phyloP scores from a whole-genome alignment of 2,329 filamentous ascomycete species.

The Pseudocercospora fuligena region DNA sequence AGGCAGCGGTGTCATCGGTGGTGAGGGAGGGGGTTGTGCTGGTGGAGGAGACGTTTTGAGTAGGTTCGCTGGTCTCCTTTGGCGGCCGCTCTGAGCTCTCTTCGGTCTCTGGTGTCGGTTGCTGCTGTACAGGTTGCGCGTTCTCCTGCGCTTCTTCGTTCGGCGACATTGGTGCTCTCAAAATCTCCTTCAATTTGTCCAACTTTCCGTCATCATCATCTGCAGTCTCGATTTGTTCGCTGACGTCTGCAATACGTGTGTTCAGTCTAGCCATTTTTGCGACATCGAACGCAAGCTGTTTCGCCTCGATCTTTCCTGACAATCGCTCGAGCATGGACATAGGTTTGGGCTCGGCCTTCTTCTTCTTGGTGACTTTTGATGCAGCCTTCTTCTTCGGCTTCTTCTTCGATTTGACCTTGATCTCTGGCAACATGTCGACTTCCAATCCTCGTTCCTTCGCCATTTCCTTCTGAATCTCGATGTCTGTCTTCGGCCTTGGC shows the following conservation, averaged over 20 bases:
- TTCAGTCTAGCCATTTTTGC: slow-evolving; percentile 24
- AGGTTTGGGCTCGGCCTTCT: slow-evolving; percentile 8
- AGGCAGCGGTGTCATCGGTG: not conserved
- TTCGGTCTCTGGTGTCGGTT: not conserved
- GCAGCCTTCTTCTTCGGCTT: not conserved
- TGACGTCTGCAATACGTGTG: slow-evolving; percentile 9
- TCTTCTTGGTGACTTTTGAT: slow-evolving; percentile 1
- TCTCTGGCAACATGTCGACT: not conserved
- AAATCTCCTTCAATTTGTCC: not conserved
- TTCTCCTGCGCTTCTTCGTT: not conserved
- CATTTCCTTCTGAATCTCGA: not conserved
- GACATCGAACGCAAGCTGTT: slow-evolving; percentile 10
- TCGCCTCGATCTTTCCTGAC: not conserved
- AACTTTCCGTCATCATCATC: not conserved
- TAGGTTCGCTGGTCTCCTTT: not conserved
- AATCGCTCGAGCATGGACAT: not conserved
- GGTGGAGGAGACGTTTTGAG: not conserved
- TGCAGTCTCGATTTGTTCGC: not conserved
- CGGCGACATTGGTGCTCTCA: not conserved
- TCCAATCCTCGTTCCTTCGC: not conserved
- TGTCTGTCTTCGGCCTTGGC: not conserved
- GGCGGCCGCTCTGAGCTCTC: not conserved
- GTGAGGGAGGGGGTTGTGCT: not conserved
- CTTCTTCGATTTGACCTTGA: not conserved
- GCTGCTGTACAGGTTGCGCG: not conserved